Conservation (phyloP, 108 stramenopile species). For the Heterococcus sp. region DNA sequence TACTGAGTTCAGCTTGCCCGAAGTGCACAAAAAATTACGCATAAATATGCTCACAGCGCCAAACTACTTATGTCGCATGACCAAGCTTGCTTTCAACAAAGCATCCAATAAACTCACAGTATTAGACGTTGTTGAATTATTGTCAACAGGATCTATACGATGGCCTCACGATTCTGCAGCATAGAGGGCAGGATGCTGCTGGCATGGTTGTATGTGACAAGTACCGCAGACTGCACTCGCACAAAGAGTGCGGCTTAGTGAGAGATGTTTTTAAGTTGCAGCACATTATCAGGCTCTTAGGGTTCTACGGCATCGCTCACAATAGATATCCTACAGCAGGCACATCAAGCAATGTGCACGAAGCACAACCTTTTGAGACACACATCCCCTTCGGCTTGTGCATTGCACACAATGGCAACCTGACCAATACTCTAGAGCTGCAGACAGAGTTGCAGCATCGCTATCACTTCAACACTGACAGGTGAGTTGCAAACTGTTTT, state of each 20-base stretch:
- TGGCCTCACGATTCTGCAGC: slow-evolving; percentile 94
- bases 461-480: slow-evolving; percentile 2
- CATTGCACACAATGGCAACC: slow-evolving; percentile 92
- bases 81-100: no score
- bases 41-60: no score
- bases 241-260: slow-evolving; percentile 90
- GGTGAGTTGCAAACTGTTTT: background rate
- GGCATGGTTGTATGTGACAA: slow-evolving; percentile 63
- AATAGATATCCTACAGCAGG: slow-evolving; percentile 92
- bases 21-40: no score
- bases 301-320: slow-evolving; percentile 87
- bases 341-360: slow-evolving; percentile 66
- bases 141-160: slow-evolving; percentile 90
- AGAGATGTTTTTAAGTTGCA: slow-evolving; percentile 88
- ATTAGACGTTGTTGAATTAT: no score
- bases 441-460: background rate
- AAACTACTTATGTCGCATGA: no score
- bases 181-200: slow-evolving; percentile 99
- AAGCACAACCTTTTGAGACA: slow-evolving; percentile 90
- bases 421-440: slow-evolving; percentile 65
- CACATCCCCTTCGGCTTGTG: slow-evolving; percentile 93
- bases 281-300: slow-evolving; percentile 81
- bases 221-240: slow-evolving; percentile 83
- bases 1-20: no score
- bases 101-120: no score